These are phyloP conservation scores for Penicillium salamii DNA, from an alignment of 495 filamentous ascomycete genomes.

Conservation along the genomic window DNA sequence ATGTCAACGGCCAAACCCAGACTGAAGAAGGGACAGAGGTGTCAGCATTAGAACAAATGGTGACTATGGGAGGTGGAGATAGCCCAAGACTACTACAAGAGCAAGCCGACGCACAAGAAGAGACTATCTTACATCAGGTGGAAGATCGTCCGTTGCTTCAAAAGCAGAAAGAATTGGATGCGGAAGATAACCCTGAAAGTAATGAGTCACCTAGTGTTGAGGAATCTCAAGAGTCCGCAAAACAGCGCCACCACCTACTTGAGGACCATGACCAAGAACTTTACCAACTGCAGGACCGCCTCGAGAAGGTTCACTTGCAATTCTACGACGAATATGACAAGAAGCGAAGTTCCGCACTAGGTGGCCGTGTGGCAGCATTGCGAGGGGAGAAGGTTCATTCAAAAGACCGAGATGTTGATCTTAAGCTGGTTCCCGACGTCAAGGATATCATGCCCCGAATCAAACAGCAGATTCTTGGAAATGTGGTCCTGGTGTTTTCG, in stretches of 20 bases:
- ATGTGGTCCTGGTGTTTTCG: conserved; percentile 75
- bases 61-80: conserved; percentile 71
- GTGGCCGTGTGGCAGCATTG: conserved; percentile 58
- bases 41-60: conserved; percentile 69
- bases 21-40: conserved; percentile 25
- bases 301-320: conserved; percentile 67
- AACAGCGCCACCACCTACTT: conserved; percentile 72
- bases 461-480: conserved; percentile 68
- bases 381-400: conserved; percentile 49
- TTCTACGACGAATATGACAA: conserved; percentile 83
- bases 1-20: conserved; percentile 37
- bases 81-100: conserved; percentile 67
- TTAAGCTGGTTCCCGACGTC: conserved; percentile 76
- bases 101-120: conserved; percentile 78
- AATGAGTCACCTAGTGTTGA: conserved; percentile 39
- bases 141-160: conserved; percentile 82
- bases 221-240: conserved; percentile 40
- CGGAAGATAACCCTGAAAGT: conserved; percentile 66
- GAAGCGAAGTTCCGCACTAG: conserved; percentile 45
- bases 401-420: conserved; percentile 56
- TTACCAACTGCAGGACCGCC: conserved; percentile 64
- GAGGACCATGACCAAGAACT: conserved; percentile 84
- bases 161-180: conserved; percentile 84
- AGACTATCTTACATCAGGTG: conserved; percentile 82
- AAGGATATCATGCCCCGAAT: conserved; percentile 75